Percentiles rank a stretch among this genome's conserved stretches.
Evolutionary conservation across 495 filamentous ascomycete species (phyloP).

Genomic region (Neurospora cerealis): DNA sequence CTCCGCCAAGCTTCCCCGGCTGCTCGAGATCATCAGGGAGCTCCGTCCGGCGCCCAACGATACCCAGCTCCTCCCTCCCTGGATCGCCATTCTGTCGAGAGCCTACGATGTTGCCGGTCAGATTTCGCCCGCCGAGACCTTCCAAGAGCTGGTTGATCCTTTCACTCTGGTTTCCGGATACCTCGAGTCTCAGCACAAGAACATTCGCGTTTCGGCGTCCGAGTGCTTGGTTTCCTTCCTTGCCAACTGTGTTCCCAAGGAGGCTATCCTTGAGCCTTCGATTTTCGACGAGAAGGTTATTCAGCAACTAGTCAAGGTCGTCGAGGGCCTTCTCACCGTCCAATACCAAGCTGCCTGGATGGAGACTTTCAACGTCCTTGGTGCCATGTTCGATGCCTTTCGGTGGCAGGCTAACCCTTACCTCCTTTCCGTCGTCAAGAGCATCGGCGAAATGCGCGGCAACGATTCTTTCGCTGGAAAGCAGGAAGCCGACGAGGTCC

Average conservation of each 20-base stretch:
- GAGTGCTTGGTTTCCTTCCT: constrained; percentile 91
- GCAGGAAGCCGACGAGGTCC: constrained; percentile 84
- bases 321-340: constrained; percentile 65
- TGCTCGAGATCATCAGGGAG: constrained; percentile 79
- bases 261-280: constrained; percentile 74
- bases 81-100: constrained; percentile 89
- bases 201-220: constrained; percentile 85
- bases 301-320: constrained; percentile 58
- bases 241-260: constrained; percentile 72
- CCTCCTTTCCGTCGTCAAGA: constrained; percentile 60
- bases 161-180: constrained; percentile 70
- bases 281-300: constrained; percentile 80
- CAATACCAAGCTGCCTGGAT: constrained; percentile 93
- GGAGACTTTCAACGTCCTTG: constrained; percentile 85
- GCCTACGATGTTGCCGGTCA: constrained; percentile 91
- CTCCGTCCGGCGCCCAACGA: constrained; percentile 83
- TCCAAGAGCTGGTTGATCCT: constrained; percentile 72
- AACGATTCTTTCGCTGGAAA: constrained; percentile 89
- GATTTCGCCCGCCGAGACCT: constrained; percentile 75
- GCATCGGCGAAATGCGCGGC: constrained; percentile 75
- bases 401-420: constrained; percentile 74
- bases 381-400: constrained; percentile 78
- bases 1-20: constrained; percentile 75
- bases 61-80: constrained; percentile 84
- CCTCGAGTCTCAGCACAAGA: constrained; percentile 75